Conservation (phyloP, 2,329 filamentous ascomycete species). For the Harringtonia aguacate region DNA sequence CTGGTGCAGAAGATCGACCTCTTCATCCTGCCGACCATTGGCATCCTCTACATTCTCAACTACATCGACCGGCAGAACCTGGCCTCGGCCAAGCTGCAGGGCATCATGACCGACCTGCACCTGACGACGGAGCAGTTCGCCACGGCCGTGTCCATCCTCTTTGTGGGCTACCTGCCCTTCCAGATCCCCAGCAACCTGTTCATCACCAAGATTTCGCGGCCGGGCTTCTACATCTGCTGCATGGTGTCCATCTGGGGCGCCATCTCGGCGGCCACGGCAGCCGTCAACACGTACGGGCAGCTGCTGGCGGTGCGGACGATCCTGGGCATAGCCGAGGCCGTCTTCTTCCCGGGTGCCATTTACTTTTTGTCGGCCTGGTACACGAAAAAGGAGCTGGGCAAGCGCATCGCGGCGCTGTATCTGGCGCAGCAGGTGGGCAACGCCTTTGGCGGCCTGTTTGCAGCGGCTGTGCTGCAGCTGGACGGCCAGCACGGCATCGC, state of each 20-base stretch:
- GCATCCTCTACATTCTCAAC: constrained; percentile 10
- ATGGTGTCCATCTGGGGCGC: constrained; percentile 20
- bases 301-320: constrained; percentile 24
- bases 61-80: constrained; percentile 11
- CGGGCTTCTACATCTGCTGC: constrained; percentile 17
- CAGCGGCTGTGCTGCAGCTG: constrained; percentile 35
- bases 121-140: constrained; percentile 42
- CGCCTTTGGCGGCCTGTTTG: constrained; percentile 35
- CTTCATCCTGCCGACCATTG: constrained; percentile 7
- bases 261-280: constrained; percentile 22
- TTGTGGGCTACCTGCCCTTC: constrained; percentile 52
- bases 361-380: constrained; percentile 31
- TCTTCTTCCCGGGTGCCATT: constrained; percentile 25
- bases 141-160: constrained; percentile 47
- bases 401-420: constrained; percentile 24
- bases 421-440: constrained; percentile 17
- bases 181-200: constrained; percentile 48
- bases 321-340: constrained; percentile 24
- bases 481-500: constrained; percentile 32
- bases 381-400: constrained; percentile 25
- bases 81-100: constrained; percentile 9
- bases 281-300: constrained; percentile 20
- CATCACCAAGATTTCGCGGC: constrained; percentile 7
- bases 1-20: constrained; percentile 12
- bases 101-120: constrained; percentile 8